Evolutionary conservation across 345 rosid genomes (phyloP), one percentile per base, ranked within the genome.

Genomic region (Linum usitatissimum): DNA sequence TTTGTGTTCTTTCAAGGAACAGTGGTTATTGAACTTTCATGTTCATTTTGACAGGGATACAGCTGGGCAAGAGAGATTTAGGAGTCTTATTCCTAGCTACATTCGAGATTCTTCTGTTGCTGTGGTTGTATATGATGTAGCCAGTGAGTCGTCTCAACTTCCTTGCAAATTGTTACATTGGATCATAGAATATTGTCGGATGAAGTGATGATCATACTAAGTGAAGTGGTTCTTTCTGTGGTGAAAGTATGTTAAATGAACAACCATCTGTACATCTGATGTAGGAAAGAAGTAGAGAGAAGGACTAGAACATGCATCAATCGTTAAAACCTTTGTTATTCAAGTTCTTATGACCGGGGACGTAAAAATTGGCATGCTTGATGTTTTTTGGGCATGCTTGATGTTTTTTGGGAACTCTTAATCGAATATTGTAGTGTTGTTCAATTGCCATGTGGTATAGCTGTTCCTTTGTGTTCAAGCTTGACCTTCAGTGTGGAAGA

Each of bases 71-170:
- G 59, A 55, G 59, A 18, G 59, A 14, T 55, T 55, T 19, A 55
- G 59, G 28, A 55, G 59, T 55, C 59, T 55, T 55, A 55, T 55
- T 55, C 59, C 59, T 9, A 55, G 59, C 59, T 55, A 55, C 28
- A 55, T 55, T 9, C 30, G 59, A 28, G 59, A 55, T 55, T 55
- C 59, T 55, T 55, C 59, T 19, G 59, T 55, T 19, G 59, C 59
- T 55, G 59, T 55, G 4, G 30, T 55, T 2, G 59, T 55, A 20
- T 55, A 55, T 55, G 59, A 55, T 55, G 59, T 55, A 20, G 59
- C 59, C 30, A 55, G 59, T 55, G 30, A 55, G 59, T 55, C 6
- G 19, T 14, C 23, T 55, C 17, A 45, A 45, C 51, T 13, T 45
- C 17, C 10, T 3, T 45, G 51, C 51, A 45, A 3, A 45, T 45